Percentiles rank a stretch among this genome's conserved stretches.
These are phyloP conservation scores for Hydnomerulius pinastri DNA, from an alignment of 768 basidiomycete species.

Conservation along the genomic window DNA sequence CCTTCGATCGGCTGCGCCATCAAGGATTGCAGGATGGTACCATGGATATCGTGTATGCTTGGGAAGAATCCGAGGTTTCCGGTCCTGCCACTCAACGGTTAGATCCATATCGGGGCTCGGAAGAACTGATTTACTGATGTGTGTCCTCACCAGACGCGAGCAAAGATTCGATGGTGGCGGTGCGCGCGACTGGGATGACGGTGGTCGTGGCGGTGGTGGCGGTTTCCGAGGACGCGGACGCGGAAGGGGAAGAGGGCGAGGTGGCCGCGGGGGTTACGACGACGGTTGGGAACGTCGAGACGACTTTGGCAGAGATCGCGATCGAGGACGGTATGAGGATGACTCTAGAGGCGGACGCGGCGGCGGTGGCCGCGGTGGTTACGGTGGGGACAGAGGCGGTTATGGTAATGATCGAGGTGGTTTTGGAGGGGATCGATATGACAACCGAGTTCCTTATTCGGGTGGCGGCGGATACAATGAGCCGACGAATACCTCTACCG, in stretches of 20 bases:
- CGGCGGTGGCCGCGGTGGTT: conserved; percentile 40
- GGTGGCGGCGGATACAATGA: conserved; percentile 25
- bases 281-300: conserved; percentile 49
- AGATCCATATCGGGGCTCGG: not conserved
- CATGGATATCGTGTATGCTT: conserved; percentile 85
- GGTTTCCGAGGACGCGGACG: conserved; percentile 42
- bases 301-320: conserved; percentile 42
- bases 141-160: conserved; percentile 24
- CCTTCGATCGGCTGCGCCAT: conserved; percentile 78
- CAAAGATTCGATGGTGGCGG: conserved; percentile 38
- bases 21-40: conserved; percentile 82
- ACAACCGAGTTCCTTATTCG: conserved; percentile 40
- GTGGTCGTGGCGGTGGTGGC: conserved; percentile 34
- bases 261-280: conserved; percentile 33
- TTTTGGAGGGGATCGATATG: conserved; percentile 47
- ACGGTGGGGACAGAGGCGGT: conserved; percentile 41
- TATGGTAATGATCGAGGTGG: too few species aligned
- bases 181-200: conserved; percentile 50
- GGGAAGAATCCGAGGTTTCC: conserved; percentile 67
- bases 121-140: conserved; percentile 9
- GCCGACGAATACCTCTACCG: conserved; percentile 19
- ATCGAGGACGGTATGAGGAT: conserved; percentile 36
- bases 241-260: conserved; percentile 43
- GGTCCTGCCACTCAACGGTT: conserved; percentile 46
- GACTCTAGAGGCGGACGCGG: conserved; percentile 38